phyloP scores from a whole-genome alignment of 805 yeast species.

The Metschnikowia drakensbergensis region DNA sequence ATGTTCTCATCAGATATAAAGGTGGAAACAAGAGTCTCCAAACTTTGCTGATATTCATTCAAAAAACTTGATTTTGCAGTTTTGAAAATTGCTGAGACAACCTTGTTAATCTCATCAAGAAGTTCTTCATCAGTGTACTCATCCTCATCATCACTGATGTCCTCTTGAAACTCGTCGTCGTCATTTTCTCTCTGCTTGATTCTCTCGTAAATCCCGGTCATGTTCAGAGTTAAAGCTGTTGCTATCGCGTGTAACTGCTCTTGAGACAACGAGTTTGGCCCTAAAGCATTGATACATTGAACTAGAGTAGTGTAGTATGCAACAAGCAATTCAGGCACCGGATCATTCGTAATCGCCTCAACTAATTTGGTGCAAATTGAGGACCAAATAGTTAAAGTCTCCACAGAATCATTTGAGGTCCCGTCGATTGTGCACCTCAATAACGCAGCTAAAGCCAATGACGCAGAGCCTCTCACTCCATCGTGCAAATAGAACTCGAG shows the following conservation, averaged over 20 bases:
- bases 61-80: constrained; percentile 55
- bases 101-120: constrained; percentile 78
- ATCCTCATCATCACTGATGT: constrained; percentile 76
- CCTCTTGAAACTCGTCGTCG: constrained; percentile 87
- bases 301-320: constrained; percentile 72
- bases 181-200: constrained; percentile 67
- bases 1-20: constrained; percentile 63
- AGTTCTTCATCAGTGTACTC: constrained; percentile 88
- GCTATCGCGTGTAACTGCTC: constrained; percentile 56
- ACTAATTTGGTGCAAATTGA: constrained; percentile 64
- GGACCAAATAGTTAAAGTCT: constrained; percentile 68
- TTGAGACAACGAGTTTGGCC: constrained; percentile 54
- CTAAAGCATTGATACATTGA: constrained; percentile 63
- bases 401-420: constrained; percentile 53
- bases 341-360: constrained; percentile 67
- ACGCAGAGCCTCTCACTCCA: constrained; percentile 90
- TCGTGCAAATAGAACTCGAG: constrained; percentile 89
- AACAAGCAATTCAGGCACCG: constrained; percentile 76
- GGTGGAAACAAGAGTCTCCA: constrained; percentile 60
- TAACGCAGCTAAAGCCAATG: constrained; percentile 75
- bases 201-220: constrained; percentile 67
- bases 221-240: constrained; percentile 53
- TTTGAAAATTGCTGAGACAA: constrained; percentile 67
- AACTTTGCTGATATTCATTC: constrained; percentile 52
- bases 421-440: constrained; percentile 59